Base-by-base conservation (phyloP, 257 asterid species). In the Plantago major region DNA sequence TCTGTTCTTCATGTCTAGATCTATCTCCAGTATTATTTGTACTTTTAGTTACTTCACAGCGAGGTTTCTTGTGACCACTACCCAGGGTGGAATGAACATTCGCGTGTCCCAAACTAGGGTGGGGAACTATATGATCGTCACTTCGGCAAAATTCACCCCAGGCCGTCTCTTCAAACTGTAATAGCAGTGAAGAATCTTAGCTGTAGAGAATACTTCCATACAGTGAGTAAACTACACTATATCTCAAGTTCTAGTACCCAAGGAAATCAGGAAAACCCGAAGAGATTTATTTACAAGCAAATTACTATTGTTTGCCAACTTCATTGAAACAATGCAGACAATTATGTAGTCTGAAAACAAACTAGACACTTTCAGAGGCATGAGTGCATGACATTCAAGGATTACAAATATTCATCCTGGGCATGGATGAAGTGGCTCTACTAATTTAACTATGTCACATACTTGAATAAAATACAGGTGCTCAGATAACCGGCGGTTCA, bases 81-180 rank as follows among this genome's bases (percentile, higher is more conserved):
- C 77, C 67, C 17, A 38, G 67, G 62, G 47, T 64, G 61, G 78
- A 67, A 60, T 68, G 56, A 55, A 77, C 78, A 62, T 60, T 54
- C 37, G 67, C 63, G 26, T 46, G 74, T 43, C 40, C 75, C 40
- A 42, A 68, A 66, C 70, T 45, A 52, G 86, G 79, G 69, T 69
- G 76, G 42, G 96, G 91, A 33, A 92, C 97, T 76, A 81, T 80
- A 82, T 84, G 97, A 70, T 88, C 96, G 60, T 80, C 94, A 55
- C 73, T 75, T 61, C 33, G 80, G 66, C 76, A 76, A 69, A 85
- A 57, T 56, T 88, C 90, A 73, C 83, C 89, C 97, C 97, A 86
- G 63, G 26, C 73, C 11, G 75, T 72, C 72, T 89, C 95, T 76
- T 82, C 97, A 22, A 89, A 77, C 97, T 89, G 95, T 65, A 82